phyloP scores from a whole-genome alignment of 306 rosid genomes.

The Aeschynomene evenia region DNA sequence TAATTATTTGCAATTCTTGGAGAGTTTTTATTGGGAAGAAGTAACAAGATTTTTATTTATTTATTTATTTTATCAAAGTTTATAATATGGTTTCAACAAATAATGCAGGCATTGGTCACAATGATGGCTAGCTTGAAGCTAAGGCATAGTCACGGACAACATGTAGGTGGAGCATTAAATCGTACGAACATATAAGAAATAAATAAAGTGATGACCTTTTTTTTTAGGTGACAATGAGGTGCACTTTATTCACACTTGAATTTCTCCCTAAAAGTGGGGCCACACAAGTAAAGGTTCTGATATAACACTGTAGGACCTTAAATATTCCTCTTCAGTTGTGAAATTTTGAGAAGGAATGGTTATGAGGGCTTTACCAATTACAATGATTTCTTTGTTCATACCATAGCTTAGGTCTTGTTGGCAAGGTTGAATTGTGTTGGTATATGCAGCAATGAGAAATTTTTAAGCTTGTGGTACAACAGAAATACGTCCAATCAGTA shows the following conservation, averaged over 20 bases:
- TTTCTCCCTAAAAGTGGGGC: slow-evolving; percentile 4
- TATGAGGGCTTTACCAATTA: no score
- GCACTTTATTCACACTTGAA: slow-evolving; percentile 25
- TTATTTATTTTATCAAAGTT: not conserved
- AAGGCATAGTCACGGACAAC: slow-evolving; percentile 18
- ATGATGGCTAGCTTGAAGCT: slow-evolving; percentile 38
- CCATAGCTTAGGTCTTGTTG: not conserved
- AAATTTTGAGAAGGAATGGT: not conserved
- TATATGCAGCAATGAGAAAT: no score
- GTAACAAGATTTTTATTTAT: not conserved
- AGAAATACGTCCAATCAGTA: no score
- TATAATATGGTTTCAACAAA: not conserved
- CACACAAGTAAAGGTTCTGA: slow-evolving; percentile 13
- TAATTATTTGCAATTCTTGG: slow-evolving; percentile 13
- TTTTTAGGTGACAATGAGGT: not conserved
- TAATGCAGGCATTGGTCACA: slow-evolving; percentile 25
- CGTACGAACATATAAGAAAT: not conserved
- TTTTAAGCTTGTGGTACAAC: no score
- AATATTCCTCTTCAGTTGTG: slow-evolving; percentile 32
- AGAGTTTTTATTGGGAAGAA: not conserved
- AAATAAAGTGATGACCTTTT: slow-evolving; percentile 1
- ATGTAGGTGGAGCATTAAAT: not conserved
- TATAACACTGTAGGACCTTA: slow-evolving; percentile 16
- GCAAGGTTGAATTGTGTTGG: not conserved
- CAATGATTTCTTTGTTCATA: not conserved